These are phyloP conservation scores for Perkinsus marinus DNA, from an alignment of 169 alveolate species.

Conservation along the genomic window DNA sequence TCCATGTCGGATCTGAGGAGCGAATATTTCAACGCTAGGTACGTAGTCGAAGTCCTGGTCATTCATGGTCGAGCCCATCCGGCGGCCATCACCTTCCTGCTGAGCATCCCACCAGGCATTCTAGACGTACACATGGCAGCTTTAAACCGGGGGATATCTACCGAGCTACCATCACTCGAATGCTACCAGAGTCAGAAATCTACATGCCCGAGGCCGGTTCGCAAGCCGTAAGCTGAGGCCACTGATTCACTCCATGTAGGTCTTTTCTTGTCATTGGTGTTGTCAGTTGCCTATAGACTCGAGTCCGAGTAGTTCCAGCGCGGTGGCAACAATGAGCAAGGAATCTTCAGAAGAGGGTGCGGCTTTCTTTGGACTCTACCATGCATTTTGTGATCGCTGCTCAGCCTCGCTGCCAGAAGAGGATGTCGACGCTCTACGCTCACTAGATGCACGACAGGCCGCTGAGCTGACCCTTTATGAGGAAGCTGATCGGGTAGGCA, in stretches of 20 bases:
- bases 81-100: neutral
- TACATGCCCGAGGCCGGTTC: neutral
- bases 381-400: neutral
- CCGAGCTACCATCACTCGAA: neutral
- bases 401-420: neutral
- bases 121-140: neutral
- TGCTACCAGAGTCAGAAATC: neutral
- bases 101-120: neutral
- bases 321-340: neutral
- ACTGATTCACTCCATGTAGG: too few species aligned
- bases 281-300: neutral
- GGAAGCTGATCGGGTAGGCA: neutral
- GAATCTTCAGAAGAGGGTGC: neutral
- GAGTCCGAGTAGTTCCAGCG: neutral
- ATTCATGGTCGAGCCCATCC: neutral
- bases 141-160: neutral
- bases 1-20: neutral
- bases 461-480: neutral
- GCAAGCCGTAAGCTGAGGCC: neutral
- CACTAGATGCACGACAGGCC: neutral
- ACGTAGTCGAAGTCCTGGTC: neutral
- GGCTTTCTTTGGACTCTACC: neutral
- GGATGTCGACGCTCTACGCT: neutral
- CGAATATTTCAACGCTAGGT: neutral
- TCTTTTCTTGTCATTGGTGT: neutral